These are phyloP conservation scores for Sphaerulina musiva DNA, from an alignment of 2,329 filamentous ascomycete genomes.

Conservation along the genomic window DNA sequence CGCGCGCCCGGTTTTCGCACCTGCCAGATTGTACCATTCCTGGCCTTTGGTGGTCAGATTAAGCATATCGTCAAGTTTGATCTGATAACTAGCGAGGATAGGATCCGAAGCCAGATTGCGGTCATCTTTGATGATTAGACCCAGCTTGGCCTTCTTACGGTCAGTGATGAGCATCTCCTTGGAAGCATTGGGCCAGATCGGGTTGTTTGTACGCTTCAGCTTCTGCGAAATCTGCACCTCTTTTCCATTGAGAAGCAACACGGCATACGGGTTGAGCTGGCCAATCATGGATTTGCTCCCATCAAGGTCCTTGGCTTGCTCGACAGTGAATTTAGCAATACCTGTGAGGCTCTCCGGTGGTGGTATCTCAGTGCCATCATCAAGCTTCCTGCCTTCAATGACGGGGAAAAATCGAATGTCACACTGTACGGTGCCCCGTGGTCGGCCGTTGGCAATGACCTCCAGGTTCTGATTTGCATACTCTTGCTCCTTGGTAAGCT, in stretches of 20 bases:
- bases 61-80: conserved; percentile 89
- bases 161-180: conserved; percentile 96
- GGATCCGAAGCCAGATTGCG: conserved; percentile 78
- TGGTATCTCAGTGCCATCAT: conserved; percentile 71
- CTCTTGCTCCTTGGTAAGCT: conserved; percentile 67
- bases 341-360: conserved; percentile 86
- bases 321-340: conserved; percentile 86
- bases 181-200: conserved; percentile 86
- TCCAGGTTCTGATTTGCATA: conserved; percentile 82
- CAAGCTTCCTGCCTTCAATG: conserved; percentile 61
- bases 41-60: conserved; percentile 86
- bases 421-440: conserved; percentile 69
- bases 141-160: conserved; percentile 80
- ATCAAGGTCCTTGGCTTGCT: conserved; percentile 94
- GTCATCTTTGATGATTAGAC: conserved; percentile 91
- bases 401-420: conserved; percentile 96
- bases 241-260: conserved; percentile 83
- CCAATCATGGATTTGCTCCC: conserved; percentile 87
- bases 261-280: conserved; percentile 82
- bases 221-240: conserved; percentile 84
- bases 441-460: conserved; percentile 74
- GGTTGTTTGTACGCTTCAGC: conserved; percentile 94
- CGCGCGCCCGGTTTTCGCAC: conserved; percentile 72
- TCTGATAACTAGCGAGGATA: conserved; percentile 83
- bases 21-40: conserved; percentile 89